Evolutionary conservation across 352 stramenopile genomes (phyloP).

Genomic region (Globisporangium parvum): DNA sequence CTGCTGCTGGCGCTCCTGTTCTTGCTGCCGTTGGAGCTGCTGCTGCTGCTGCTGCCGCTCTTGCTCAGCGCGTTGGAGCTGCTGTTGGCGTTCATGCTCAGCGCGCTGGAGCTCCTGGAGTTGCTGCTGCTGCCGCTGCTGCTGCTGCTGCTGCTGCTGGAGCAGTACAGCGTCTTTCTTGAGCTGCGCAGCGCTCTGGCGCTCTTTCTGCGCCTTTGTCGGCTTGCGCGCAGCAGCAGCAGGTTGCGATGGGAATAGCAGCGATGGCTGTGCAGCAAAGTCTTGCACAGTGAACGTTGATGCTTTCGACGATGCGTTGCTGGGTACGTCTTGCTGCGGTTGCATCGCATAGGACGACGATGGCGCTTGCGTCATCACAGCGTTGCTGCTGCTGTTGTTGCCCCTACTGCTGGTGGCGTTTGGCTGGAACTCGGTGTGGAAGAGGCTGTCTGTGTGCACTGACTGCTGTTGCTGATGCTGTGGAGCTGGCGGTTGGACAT

Average conservation of each 20-base stretch:
- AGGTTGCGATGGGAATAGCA: not conserved
- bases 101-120: not conserved
- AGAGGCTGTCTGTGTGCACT: slow-evolving; percentile 3
- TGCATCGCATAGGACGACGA: no score
- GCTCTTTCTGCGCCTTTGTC: not conserved
- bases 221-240: not conserved
- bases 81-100: slow-evolving; percentile 1
- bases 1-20: not conserved
- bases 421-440: slow-evolving; percentile 7
- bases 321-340: no score
- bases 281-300: no score
- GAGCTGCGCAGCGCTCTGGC: not conserved
- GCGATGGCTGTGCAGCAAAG: no score
- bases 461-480: slow-evolving; percentile 9
- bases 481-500: slow-evolving; percentile 4
- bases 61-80: slow-evolving; percentile 7
- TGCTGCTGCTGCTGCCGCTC: not conserved
- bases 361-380: not conserved
- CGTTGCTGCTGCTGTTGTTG: not conserved
- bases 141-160: slow-evolving; percentile 4
- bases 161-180: slow-evolving; percentile 3
- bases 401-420: not conserved
- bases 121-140: slow-evolving; percentile 7
- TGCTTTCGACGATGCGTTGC: no score
- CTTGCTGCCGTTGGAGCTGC: not conserved